These are phyloP conservation scores for Trypanosoma conorhini DNA, from an alignment of 208 protist species.

Conservation along the genomic window DNA sequence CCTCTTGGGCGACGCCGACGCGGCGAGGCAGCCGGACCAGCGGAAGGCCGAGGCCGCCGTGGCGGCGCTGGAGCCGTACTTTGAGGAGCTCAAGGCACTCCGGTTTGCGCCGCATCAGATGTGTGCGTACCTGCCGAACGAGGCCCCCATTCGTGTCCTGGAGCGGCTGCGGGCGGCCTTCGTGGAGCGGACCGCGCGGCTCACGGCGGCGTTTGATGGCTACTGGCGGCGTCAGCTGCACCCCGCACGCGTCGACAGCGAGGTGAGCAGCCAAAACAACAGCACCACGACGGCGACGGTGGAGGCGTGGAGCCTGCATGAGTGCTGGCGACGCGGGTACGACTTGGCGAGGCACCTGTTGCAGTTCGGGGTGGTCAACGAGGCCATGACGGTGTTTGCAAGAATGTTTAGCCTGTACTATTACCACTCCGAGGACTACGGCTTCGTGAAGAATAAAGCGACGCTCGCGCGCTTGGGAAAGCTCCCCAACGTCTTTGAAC, in stretches of 20 bases:
- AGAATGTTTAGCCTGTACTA: constrained; percentile 79
- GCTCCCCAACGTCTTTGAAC: constrained; percentile 54
- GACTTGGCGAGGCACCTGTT: constrained; percentile 74
- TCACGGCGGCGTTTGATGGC: constrained; percentile 37
- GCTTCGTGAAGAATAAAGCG: constrained; percentile 33
- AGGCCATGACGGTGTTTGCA: constrained; percentile 48
- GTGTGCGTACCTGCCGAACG: constrained; percentile 62
- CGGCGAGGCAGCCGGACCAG: constrained; percentile 23
- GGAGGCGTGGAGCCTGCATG: constrained; percentile 49
- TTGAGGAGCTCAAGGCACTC: constrained; percentile 56
- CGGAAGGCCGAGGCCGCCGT: constrained; percentile 41
- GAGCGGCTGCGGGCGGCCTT: constrained; percentile 61
- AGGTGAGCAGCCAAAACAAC: constrained; percentile 1
- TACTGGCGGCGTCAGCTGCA: constrained; percentile 25
- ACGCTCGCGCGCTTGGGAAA: constrained; percentile 61
- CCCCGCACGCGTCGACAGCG: not conserved
- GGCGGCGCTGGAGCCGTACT: constrained; percentile 57
- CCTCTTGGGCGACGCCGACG: not conserved
- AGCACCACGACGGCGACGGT: not conserved
- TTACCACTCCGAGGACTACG: constrained; percentile 87
- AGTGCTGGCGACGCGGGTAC: constrained; percentile 68
- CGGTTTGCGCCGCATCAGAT: constrained; percentile 69
- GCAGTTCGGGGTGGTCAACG: constrained; percentile 66
- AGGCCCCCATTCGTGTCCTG: constrained; percentile 59
- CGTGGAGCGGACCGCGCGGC: constrained; percentile 26